Evolutionary conservation across 2,329 filamentous ascomycete genomes (phyloP), one percentile per base, ranked within the genome.

Genomic region (Apiospora kogelbergensis): DNA sequence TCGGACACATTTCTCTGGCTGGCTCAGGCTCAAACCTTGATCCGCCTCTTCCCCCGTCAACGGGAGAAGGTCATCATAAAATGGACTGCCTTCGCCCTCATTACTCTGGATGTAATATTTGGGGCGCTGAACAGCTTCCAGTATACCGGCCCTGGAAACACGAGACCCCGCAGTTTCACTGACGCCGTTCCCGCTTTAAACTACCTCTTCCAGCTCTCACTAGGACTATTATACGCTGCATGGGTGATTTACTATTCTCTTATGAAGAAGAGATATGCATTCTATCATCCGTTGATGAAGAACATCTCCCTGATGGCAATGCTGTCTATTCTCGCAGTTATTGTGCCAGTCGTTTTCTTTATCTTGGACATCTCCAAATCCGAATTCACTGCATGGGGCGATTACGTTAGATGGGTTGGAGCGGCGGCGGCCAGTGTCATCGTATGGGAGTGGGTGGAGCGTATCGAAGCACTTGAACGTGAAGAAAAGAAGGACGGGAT

Each of bases 11-110:
- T 98, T 79, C 85, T 99, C 40, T 98, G 96, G 95, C 89, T 99
- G 46, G 96, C 96, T 1, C 96, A 99, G 81, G 95, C 97, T 1
- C 96, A 99, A 82, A 99, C 96, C 0, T 82, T 99, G 69, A 98
- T 98, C 74, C 92, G 96, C 67, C 85, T 99, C 1, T 99, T 99
- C 74, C 96, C 96, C 9, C 93, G 96, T 42, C 95, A 98, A 77
- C 93, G 97, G 76, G 96, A 99, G 81, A 98, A 98, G 82, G 91
- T 98, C 67, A 93, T 98, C 73, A 99, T 99, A 82, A 98, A 98
- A 82, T 99, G 95, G 95, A 94, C 95, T 20, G 96, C 95, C 1
- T 98, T 98, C 78, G 94, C 92, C 3, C 88, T 99, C 69, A 98
- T 99, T 76, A 89, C 94, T 0, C 86, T 98, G 70, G 95, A 98